Base-by-base conservation (phyloP, 768 basidiomycete species). In the Podaxis sp. region DNA sequence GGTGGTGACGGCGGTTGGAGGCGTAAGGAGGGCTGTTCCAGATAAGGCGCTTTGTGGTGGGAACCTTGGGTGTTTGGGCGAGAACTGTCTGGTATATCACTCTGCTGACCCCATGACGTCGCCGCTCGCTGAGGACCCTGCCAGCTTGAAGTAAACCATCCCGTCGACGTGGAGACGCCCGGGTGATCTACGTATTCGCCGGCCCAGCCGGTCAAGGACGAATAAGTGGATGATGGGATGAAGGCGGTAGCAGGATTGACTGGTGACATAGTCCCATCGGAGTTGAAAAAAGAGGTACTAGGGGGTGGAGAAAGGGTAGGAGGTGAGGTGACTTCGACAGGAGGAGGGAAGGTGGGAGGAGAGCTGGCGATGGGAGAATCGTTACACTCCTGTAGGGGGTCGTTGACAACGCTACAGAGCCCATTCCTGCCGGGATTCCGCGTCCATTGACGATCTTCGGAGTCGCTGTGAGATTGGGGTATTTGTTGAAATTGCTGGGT, bases 181-280 rank as follows among this genome's bases (percentile, higher is more conserved):
- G 48, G 42, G 14, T 67, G 55, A 53, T 66, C 57, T 59, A 65
- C 66, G 50, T 67, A 70, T 37, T 70, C 74, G 35, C 76, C 76
- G 50, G 71, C 74, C 76, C 76, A 77, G 16, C 74, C 76, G 10
- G 70, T 71, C 25, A 77, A 67, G 27, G 75, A 72, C 46, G 76
- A 77, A 62, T 73, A 77, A 9, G 69, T 67, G 23, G 73, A 73
- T 1, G 67, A 73, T 1, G 67, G 48, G 36, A 51, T 40, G 27
- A 69, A 58, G 63, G 70, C 47, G 37, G 37, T 57, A 42, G 63
- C 56, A 54, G 56, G 35, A 62, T 28, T 58, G 36, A 16, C 42
- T 3, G 42, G 42, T 3, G 42, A 21, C 18, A 44, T 7, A 44
- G 42, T 6, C 6, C 42, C 42, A 18, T 44, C 42, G 9, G 42